Evolutionary conservation across 495 filamentous ascomycete genomes (phyloP).

Genomic region (Glarea lozoyensis): DNA sequence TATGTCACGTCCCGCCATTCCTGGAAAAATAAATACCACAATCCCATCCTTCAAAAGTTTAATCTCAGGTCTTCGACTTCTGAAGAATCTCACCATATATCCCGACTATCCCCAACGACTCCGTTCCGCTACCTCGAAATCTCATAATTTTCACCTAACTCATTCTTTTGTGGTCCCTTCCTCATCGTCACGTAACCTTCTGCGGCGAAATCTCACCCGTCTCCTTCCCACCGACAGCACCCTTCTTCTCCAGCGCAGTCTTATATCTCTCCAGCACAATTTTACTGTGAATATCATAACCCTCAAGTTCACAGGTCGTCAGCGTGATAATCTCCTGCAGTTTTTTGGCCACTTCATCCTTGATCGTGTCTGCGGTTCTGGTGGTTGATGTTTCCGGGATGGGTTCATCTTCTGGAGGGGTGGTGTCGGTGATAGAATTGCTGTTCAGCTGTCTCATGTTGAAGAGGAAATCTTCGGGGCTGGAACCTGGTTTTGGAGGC

Average conservation of each 20-base stretch:
- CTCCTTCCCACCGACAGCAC: too few relatives aligned
- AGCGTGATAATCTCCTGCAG: constrained; percentile 2
- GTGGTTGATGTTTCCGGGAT: not conserved
- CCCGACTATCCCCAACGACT: too few relatives aligned
- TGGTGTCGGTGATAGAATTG: not conserved
- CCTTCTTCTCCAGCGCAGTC: constrained; percentile 3
- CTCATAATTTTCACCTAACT: too few relatives aligned
- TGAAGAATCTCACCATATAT: too few relatives aligned
- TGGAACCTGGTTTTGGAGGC: not conserved
- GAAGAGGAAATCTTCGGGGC: constrained; percentile 1
- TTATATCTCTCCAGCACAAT: constrained; percentile 4
- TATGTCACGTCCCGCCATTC: too few relatives aligned
- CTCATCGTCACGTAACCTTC: too few relatives aligned
- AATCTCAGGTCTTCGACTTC: too few relatives aligned
- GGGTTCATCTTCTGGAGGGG: not conserved
- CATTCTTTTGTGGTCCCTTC: too few relatives aligned
- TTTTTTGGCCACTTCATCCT: not conserved
- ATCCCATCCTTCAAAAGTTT: too few relatives aligned
- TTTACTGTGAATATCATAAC: constrained; percentile 11
- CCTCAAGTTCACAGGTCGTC: constrained; percentile 5
- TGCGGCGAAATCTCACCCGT: not conserved
- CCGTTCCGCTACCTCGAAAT: too few relatives aligned
- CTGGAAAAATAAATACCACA: too few relatives aligned
- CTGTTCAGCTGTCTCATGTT: constrained; percentile 1
- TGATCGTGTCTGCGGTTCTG: constrained; percentile 3